Conservation (phyloP, 768 basidiomycete genomes). For the Suillus alpinus region DNA sequence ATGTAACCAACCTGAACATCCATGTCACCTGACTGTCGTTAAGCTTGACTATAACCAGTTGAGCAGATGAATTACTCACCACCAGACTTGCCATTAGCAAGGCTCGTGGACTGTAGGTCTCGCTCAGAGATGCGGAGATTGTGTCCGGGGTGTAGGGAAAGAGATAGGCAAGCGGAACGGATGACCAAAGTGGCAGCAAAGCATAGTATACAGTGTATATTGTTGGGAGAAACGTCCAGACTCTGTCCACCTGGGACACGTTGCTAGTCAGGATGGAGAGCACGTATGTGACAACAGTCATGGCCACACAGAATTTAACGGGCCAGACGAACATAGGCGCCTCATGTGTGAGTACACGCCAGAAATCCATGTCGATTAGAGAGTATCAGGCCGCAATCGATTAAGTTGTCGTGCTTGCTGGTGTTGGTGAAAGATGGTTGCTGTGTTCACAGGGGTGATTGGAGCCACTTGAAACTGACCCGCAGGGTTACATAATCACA, state of each 20-base stretch:
- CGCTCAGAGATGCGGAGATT: conserved; percentile 29
- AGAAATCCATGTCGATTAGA: conserved; percentile 11
- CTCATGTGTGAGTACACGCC: conserved; percentile 13
- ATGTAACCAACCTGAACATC: conserved; percentile 52
- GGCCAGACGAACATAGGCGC: conserved; percentile 55
- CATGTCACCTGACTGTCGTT: conserved; percentile 39
- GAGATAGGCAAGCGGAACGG: conserved; percentile 33
- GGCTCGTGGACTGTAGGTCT: conserved; percentile 68
- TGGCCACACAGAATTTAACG: conserved; percentile 52
- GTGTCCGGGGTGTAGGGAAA: conserved; percentile 55
- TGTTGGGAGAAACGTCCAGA: conserved; percentile 78
- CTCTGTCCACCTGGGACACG: conserved; percentile 83
- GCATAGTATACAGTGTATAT: conserved; percentile 84
- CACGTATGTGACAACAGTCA: conserved; percentile 50
- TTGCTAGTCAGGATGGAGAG: conserved; percentile 70
- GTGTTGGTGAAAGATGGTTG: neutral
- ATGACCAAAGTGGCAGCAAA: conserved; percentile 62
- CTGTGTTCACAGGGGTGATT: neutral
- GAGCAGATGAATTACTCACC: conserved; percentile 34
- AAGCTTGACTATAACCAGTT: neutral
- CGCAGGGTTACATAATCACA: conserved; percentile 3
- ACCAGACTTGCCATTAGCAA: conserved; percentile 71
- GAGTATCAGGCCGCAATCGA: neutral
- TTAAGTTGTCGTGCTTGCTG: neutral
- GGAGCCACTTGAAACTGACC: neutral